These are phyloP conservation scores for Moesziomyces sp. DNA, from an alignment of 1,284 basidiomycete genomes.

Conservation along the genomic window DNA sequence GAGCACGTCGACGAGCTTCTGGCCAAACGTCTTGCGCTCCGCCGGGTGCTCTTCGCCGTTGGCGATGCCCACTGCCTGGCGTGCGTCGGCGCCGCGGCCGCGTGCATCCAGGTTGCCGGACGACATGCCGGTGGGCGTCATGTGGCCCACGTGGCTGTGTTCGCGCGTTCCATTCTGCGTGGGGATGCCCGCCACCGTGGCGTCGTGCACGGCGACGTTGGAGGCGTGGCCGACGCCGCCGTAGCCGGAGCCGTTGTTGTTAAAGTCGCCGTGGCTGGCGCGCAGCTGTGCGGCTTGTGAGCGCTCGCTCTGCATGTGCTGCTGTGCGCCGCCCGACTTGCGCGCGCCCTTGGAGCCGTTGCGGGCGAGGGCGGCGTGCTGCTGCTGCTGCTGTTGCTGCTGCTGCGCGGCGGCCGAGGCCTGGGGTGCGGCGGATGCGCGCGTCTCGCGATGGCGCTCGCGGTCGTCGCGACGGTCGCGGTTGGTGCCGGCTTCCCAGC, in stretches of 20 bases:
- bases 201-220: slow-evolving; percentile 63
- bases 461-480: slow-evolving; percentile 64
- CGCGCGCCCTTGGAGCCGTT: slow-evolving; percentile 59
- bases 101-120: slow-evolving; percentile 42
- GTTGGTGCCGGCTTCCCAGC: slow-evolving; percentile 84
- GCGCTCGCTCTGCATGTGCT: slow-evolving; percentile 40
- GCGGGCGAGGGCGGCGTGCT: slow-evolving; percentile 40
- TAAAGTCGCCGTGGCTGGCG: slow-evolving; percentile 50
- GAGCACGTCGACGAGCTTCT: slow-evolving; percentile 66
- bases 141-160: slow-evolving; percentile 49
- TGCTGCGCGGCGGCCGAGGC: slow-evolving; percentile 27
- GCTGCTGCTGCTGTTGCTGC: slow-evolving; percentile 19
- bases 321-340: slow-evolving; percentile 54
- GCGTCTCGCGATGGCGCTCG: slow-evolving; percentile 53
- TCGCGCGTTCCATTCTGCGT: slow-evolving; percentile 40
- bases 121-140: slow-evolving; percentile 47
- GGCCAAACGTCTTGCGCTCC: slow-evolving; percentile 61
- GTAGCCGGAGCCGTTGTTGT: slow-evolving; percentile 45
- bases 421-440: slow-evolving; percentile 40
- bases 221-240: slow-evolving; percentile 57
- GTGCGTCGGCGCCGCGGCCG: slow-evolving; percentile 34
- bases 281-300: slow-evolving; percentile 43
- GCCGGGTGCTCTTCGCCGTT: slow-evolving; percentile 60
- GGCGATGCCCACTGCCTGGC: slow-evolving; percentile 54
- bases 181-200: slow-evolving; percentile 51